These are phyloP conservation scores for Extremus antarcticus DNA, from an alignment of 495 filamentous ascomycete species.

Conservation along the genomic window DNA sequence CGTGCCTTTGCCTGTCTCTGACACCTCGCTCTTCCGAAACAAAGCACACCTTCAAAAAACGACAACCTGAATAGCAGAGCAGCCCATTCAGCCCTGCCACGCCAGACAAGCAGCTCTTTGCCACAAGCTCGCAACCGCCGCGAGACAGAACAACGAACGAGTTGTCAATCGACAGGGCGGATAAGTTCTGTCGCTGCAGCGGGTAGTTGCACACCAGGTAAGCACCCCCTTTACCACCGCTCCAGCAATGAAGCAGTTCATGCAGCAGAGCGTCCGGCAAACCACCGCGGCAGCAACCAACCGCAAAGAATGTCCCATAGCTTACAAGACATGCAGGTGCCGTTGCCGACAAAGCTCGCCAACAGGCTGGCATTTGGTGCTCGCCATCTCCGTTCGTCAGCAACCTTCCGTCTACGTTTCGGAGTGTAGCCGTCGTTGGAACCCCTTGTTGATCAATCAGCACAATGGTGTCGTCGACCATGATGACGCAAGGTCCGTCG, in stretches of 20 bases:
- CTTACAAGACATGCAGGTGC: slow-evolving; percentile 22
- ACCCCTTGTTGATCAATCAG: not conserved
- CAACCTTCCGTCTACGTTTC: not conserved
- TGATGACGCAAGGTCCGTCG: not conserved
- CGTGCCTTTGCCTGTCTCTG: slow-evolving; percentile 12
- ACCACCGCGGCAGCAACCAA: slow-evolving; percentile 8
- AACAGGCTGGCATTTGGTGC: not conserved
- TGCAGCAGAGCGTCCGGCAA: slow-evolving; percentile 13
- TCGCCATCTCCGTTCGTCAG: not conserved
- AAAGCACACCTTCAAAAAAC: slow-evolving; percentile 15
- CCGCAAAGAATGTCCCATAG: slow-evolving; percentile 1
- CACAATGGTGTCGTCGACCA: slow-evolving; percentile 11
- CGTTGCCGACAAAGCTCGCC: slow-evolving; percentile 1
- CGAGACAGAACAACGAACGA: not conserved
- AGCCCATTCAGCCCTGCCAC: slow-evolving; percentile 1
- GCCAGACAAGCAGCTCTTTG: slow-evolving; percentile 5
- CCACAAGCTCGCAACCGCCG: not conserved
- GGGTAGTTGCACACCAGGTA: slow-evolving; percentile 20
- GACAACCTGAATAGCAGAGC: not conserved
- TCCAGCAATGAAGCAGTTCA: slow-evolving; percentile 1
- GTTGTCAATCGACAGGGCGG: not conserved
- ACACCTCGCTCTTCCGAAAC: slow-evolving; percentile 9
- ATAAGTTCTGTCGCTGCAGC: slow-evolving; percentile 4
- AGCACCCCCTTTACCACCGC: slow-evolving; percentile 1
- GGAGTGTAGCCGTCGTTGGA: not conserved